A percentile compares a stretch with the other conserved stretches of the same genome.
These are phyloP conservation scores for Candida anutae DNA, from an alignment of 1,139 yeast species.

Conservation along the genomic window DNA sequence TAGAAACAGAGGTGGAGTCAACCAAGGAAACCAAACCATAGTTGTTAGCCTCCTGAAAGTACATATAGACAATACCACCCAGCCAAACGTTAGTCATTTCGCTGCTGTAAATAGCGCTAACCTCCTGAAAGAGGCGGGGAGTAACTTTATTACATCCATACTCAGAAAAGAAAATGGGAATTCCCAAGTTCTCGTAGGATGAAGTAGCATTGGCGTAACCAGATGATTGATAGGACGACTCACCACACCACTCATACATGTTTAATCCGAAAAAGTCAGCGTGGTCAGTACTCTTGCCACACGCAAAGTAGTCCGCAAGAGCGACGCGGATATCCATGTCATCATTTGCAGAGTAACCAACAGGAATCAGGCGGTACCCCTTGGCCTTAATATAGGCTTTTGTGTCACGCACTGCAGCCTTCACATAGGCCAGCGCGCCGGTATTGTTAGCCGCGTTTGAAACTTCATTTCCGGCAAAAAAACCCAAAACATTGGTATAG, in stretches of 20 bases:
- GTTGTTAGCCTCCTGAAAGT: conserved; percentile 54
- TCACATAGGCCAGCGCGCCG: conserved; percentile 76
- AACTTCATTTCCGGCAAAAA: conserved; percentile 91
- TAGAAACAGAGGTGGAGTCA: conserved; percentile 27
- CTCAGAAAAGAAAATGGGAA: conserved; percentile 87
- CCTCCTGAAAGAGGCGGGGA: conserved; percentile 71
- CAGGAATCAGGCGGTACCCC: conserved; percentile 68
- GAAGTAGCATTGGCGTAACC: conserved; percentile 72
- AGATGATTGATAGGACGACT: conserved; percentile 50
- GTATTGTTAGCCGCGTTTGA: conserved; percentile 68
- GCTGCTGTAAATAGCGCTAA: conserved; percentile 49
- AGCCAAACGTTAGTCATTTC: conserved; percentile 30
- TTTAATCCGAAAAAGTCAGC: conserved; percentile 93
- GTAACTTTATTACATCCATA: conserved; percentile 75
- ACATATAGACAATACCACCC: conserved; percentile 78
- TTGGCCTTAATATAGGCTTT: conserved; percentile 63
- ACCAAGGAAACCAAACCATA: conserved; percentile 63
- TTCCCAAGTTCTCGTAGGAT: conserved; percentile 60
- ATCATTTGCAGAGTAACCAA: conserved; percentile 87
- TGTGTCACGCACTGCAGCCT: conserved; percentile 83
- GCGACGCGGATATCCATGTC: conserved; percentile 62
- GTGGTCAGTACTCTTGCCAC: conserved; percentile 53
- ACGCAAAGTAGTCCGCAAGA: conserved; percentile 76
- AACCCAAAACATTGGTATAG: conserved; percentile 75
- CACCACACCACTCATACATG: conserved; percentile 96